phyloP scores from a whole-genome alignment of 2,329 filamentous ascomycete genomes.

The Chalaropsis ovoidea region DNA sequence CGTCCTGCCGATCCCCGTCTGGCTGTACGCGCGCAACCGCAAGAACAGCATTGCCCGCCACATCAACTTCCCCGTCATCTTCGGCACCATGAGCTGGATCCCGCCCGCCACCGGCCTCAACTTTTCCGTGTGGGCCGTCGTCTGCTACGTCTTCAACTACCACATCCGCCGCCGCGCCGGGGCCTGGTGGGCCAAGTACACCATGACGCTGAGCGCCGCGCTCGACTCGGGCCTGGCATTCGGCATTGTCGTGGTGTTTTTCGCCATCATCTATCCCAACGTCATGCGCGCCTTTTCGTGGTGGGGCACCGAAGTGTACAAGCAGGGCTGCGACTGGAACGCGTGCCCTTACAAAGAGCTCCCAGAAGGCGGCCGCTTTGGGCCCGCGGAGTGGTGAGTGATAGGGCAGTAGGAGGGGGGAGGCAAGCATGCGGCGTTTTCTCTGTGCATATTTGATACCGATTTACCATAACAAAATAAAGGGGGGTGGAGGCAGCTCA shows the following conservation, averaged over 20 bases:
- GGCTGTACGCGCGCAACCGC: conserved; percentile 54
- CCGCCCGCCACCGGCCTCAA: conserved; percentile 79
- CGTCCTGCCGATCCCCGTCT: conserved; percentile 62
- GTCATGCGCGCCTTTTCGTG: conserved; percentile 63
- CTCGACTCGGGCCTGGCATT: conserved; percentile 75
- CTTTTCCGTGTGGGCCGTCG: conserved; percentile 76
- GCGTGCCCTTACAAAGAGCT: conserved; percentile 63
- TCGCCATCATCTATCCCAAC: conserved; percentile 74
- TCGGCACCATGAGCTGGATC: conserved; percentile 76
- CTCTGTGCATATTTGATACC: neutral
- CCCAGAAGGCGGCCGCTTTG: conserved; percentile 54
- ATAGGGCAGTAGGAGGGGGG: neutral
- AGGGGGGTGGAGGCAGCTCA: no score
- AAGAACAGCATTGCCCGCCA: conserved; percentile 57
- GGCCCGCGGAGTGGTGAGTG: conserved; percentile 48
- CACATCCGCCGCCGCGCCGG: conserved; percentile 56
- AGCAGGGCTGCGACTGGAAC: conserved; percentile 74
- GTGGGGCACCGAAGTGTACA: conserved; percentile 85
- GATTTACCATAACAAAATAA: neutral
- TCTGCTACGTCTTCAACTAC: conserved; percentile 79
- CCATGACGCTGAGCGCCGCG: conserved; percentile 76
- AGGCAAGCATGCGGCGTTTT: neutral
- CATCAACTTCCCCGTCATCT: conserved; percentile 72
- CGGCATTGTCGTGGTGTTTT: conserved; percentile 74
- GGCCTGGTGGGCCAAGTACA: conserved; percentile 85